Evolutionary conservation across 1,139 yeast species (phyloP), one percentile per base, ranked within the genome.

Genomic region (Diutina mesorugosa): DNA sequence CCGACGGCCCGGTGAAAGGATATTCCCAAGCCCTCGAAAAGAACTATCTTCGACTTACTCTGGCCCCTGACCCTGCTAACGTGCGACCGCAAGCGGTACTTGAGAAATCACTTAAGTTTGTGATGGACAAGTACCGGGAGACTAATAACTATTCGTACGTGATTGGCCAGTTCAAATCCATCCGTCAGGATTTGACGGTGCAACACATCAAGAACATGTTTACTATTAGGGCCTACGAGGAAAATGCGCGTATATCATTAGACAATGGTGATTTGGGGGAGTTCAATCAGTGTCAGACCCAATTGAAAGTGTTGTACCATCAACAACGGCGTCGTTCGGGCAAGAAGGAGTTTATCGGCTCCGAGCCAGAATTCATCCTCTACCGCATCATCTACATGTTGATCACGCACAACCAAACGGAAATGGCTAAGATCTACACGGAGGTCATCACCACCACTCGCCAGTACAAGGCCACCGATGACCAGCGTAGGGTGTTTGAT

Each of bases 241-340:
- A 83, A 2, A 96, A 93, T 68, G 96, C 95, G 6, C 79, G 90
- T 55, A 74, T 91, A n/a, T 95, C 98, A 0, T 77, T 93, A 48
- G 87, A 84, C 62, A 84, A 86, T 65, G 77, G 81, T 55, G 99
- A 93, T 68, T 70, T 91, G 62, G 98, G 98, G 6, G 99, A 93
- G 66, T 91, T 87, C 69, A 93, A 93, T 69, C 98, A 93, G 67
- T 93, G 99, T 67, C 96, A 88, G 67, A 84, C 95, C 18, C 90
- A 90, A 64, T 71, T 91, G 55, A 83, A 81, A 60, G 74, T 80
- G 51, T 69, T 87, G 30, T 90, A 86, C 66, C 46, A 30, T 9
- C 26, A 30, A 21, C 55, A 26, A 58, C 51, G 35, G 41, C 54
- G 45, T 14, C 16, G 32, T 28, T 41, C 21, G 45, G 54, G 28